Conservation (phyloP, 352 stramenopile genomes). For the Thraustochytrium striatum region DNA sequence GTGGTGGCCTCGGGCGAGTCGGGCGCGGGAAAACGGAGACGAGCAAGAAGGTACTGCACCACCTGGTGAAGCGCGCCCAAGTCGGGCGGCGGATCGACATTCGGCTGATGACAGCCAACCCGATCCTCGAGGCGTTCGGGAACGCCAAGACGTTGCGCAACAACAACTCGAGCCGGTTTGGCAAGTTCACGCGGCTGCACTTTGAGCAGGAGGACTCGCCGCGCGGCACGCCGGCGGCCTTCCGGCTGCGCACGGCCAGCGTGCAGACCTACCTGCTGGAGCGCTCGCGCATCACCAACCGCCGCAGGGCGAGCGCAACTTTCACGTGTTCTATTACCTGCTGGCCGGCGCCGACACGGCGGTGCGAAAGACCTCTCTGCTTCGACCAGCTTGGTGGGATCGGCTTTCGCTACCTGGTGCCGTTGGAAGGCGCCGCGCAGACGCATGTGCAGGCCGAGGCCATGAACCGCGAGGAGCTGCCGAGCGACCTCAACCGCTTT, state of each 20-base stretch:
- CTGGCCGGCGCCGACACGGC: slow-evolving; percentile 50
- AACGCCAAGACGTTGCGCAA: slow-evolving; percentile 96
- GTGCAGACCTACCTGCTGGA: slow-evolving; percentile 88
- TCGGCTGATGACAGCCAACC: slow-evolving; percentile 91
- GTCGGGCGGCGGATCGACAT: slow-evolving; percentile 29
- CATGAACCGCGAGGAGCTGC: not conserved
- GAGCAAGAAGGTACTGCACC: slow-evolving; percentile 74
- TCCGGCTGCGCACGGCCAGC: slow-evolving; percentile 68
- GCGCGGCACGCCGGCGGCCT: not conserved
- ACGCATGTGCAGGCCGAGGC: not conserved
- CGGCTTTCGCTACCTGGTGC: slow-evolving; percentile 5
- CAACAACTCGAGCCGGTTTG: slow-evolving; percentile 92
- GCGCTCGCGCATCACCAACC: slow-evolving; percentile 81
- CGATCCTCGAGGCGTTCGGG: slow-evolving; percentile 96
- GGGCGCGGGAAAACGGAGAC: slow-evolving; percentile 93
- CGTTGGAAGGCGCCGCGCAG: not conserved
- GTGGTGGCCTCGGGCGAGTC: slow-evolving; percentile 83
- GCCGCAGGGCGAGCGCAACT: slow-evolving; percentile 83
- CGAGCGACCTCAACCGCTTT: not conserved
- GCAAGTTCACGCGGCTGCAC: slow-evolving; percentile 95
- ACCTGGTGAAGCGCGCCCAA: slow-evolving; percentile 36
- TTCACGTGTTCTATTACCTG: slow-evolving; percentile 88
- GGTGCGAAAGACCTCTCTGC: slow-evolving; percentile 57
- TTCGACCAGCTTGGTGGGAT: slow-evolving; percentile 64
- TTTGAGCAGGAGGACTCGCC: slow-evolving; percentile 65